Percentiles rank a stretch among this genome's conserved stretches.
phyloP scores from a whole-genome alignment of 305 asterid species.

The Fraxinus paxiana region DNA sequence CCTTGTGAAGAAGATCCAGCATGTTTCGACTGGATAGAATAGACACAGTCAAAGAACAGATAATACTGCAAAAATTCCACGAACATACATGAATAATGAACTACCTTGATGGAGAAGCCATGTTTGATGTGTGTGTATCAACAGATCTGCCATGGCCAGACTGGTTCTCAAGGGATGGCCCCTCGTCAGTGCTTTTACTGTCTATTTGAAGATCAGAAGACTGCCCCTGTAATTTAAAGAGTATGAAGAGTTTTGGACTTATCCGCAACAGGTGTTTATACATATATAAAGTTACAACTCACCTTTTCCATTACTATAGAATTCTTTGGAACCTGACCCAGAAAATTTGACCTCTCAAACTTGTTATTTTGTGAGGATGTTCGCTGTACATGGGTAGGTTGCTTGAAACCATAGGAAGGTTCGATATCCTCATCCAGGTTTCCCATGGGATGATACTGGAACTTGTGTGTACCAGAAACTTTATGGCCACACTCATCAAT shows the following conservation, averaged over 20 bases:
- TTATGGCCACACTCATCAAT: slow-evolving; percentile 44
- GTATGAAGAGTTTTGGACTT: slow-evolving; percentile 10
- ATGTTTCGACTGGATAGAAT: slow-evolving; percentile 62
- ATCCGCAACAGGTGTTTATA: neutral
- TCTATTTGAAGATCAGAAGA: slow-evolving; percentile 44
- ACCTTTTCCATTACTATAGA: slow-evolving; percentile 38
- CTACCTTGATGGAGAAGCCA: slow-evolving; percentile 50
- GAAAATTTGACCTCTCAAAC: slow-evolving; percentile 42
- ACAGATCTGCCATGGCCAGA: slow-evolving; percentile 38
- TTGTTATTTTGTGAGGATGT: slow-evolving; percentile 41
- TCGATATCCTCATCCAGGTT: slow-evolving; percentile 57
- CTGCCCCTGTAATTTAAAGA: slow-evolving; percentile 46
- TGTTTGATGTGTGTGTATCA: slow-evolving; percentile 36
- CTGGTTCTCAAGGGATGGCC: slow-evolving; percentile 35
- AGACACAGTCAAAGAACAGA: slow-evolving; percentile 22
- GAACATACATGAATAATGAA: slow-evolving; percentile 5
- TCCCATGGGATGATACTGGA: slow-evolving; percentile 87
- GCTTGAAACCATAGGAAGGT: slow-evolving; percentile 41
- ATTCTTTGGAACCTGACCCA: slow-evolving; percentile 45
- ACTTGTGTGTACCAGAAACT: slow-evolving; percentile 55
- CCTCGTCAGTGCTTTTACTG: slow-evolving; percentile 37
- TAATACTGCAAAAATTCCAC: neutral
- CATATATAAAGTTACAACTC: slow-evolving; percentile 16
- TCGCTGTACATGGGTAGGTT: slow-evolving; percentile 38
- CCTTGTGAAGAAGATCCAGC: slow-evolving; percentile 87